Percentiles rank a stretch among this genome's conserved stretches.
Evolutionary conservation across 192 early-diverging fungal genomes (phyloP).

Genomic region (Coemansia sp.): DNA sequence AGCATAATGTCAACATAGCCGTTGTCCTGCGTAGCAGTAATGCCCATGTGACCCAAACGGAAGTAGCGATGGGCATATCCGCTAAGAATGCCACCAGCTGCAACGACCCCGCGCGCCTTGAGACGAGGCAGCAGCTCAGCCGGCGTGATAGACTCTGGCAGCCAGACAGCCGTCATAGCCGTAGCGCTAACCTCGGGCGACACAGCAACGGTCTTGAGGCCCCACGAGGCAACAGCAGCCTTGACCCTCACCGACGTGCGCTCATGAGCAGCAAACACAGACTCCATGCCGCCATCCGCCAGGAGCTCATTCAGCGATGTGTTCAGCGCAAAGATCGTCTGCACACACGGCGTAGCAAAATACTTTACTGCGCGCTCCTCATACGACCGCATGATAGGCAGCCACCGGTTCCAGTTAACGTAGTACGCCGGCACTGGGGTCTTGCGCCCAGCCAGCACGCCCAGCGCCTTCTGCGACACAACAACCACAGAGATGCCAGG

Average conservation of each 20-base stretch:
- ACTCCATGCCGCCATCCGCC: constrained; percentile 63
- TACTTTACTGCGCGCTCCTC: constrained; percentile 89
- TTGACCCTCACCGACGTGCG: constrained; percentile 74
- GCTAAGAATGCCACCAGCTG: constrained; percentile 89
- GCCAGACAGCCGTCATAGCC: constrained; percentile 84
- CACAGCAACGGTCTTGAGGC: constrained; percentile 72
- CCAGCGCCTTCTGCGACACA: constrained; percentile 62
- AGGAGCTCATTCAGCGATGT: constrained; percentile 78
- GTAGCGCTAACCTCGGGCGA: constrained; percentile 61
- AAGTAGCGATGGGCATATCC: constrained; percentile 87
- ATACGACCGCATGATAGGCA: constrained; percentile 96
- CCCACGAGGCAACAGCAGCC: constrained; percentile 61
- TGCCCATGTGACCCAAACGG: constrained; percentile 88
- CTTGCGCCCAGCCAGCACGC: constrained; percentile 58
- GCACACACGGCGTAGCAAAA: constrained; percentile 97
- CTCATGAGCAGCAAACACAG: constrained; percentile 75
- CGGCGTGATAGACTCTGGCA: constrained; percentile 76
- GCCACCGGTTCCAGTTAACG: constrained; percentile 89
- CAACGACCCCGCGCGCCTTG: constrained; percentile 75
- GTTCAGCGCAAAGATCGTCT: constrained; percentile 86
- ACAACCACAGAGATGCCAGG: constrained; percentile 90
- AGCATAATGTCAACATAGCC: constrained; percentile 66
- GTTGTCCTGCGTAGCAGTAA: constrained; percentile 69
- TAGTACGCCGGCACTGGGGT: constrained; percentile 86
- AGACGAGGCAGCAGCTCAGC: constrained; percentile 77